Percentiles rank a stretch among this genome's conserved stretches.
Conservation (phyloP, 148 eudicot genomes). For the Talinum fruticosum region DNA sequence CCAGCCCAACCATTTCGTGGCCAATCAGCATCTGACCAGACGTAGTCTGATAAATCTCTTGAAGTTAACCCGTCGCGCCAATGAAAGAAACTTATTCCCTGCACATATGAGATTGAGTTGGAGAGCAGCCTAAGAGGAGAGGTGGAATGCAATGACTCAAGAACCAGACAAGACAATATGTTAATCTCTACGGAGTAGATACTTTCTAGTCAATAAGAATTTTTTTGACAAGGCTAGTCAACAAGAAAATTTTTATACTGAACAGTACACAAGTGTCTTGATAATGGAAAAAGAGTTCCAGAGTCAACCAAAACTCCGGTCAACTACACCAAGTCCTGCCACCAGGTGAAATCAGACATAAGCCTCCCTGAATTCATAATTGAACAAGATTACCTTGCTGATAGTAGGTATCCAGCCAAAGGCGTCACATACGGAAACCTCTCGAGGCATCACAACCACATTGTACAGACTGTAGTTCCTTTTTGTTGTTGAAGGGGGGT, state of each 20-base stretch:
- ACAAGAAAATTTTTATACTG: not conserved
- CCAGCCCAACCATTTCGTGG: constrained; percentile 93
- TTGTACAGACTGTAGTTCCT: not conserved
- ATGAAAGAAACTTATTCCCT: constrained; percentile 83
- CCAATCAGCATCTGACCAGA: constrained; percentile 95
- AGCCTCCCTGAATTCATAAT: not conserved
- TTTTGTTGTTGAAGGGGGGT: not conserved
- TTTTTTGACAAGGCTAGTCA: not conserved
- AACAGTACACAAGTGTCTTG: not conserved
- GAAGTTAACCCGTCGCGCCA: constrained; percentile 56
- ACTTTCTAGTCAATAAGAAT: not conserved
- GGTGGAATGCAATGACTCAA: not conserved
- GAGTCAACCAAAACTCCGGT: not conserved
- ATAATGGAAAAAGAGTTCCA: not conserved
- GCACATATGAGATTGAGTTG: constrained; percentile 24
- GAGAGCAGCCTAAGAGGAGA: constrained; percentile 3
- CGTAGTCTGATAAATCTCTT: constrained; percentile 46
- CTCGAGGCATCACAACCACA: not conserved
- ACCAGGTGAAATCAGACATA: too few species aligned
- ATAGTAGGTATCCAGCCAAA: not conserved
- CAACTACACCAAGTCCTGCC: not conserved
- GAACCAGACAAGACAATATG: not conserved
- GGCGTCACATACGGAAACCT: not conserved
- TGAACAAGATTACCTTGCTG: constrained; percentile 3
- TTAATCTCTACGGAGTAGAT: not conserved